Evolutionary conservation across 2,329 filamentous ascomycete genomes (phyloP).

Genomic region (Scortechinia acanthostroma): DNA sequence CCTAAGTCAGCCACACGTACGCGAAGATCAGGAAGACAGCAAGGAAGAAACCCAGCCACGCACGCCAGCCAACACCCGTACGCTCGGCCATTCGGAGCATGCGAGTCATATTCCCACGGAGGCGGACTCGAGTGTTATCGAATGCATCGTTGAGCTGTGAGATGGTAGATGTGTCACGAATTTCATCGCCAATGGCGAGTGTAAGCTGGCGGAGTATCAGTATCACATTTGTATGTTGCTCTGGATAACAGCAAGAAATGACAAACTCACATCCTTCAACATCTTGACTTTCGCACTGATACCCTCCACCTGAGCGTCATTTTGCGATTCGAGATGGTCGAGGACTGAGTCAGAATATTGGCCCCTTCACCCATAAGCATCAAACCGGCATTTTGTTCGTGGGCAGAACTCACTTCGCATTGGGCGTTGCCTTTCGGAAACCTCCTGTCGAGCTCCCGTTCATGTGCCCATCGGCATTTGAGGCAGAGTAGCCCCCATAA

Average conservation of each 20-base stretch:
- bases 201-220: background rate
- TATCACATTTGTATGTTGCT: too few relatives aligned
- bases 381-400: background rate
- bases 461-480: background rate
- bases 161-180: background rate
- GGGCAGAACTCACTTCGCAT: background rate
- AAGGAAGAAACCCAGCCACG: background rate
- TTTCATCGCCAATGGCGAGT: background rate
- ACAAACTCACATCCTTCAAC: conserved; percentile 2
- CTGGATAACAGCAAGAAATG: too few relatives aligned
- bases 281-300: conserved; percentile 1
- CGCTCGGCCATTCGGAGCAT: conserved; percentile 2
- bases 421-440: background rate
- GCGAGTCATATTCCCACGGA: background rate
- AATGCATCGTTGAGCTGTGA: background rate
- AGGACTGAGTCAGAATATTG: conserved; percentile 1
- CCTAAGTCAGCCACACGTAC: conserved; percentile 1
- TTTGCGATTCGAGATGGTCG: background rate
- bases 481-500: conserved; percentile 1
- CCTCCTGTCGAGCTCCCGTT: background rate
- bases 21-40: background rate
- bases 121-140: background rate
- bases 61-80: background rate
- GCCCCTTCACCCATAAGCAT: background rate
- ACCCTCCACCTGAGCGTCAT: background rate